Evolutionary conservation across 257 asterid species (phyloP).

Genomic region (Solanum medicagineum): DNA sequence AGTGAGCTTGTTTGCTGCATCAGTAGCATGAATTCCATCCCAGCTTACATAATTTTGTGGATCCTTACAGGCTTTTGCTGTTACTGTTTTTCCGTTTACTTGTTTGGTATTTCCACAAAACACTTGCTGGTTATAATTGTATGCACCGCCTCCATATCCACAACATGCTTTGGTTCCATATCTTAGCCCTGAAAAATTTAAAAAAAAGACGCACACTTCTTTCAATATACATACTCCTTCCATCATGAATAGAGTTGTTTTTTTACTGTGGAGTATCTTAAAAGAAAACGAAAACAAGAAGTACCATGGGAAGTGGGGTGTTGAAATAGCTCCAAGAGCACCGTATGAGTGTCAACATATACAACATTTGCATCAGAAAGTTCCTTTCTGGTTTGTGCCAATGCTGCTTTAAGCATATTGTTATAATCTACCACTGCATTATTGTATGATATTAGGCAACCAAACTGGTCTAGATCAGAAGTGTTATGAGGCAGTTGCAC

Average conservation of each 20-base stretch:
- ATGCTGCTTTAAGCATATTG: slow-evolving; percentile 34
- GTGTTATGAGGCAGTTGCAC: slow-evolving; percentile 38
- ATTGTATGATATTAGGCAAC: slow-evolving; percentile 45
- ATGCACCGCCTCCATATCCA: slow-evolving; percentile 63
- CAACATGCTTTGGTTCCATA: slow-evolving; percentile 74
- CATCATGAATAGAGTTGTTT: background rate
- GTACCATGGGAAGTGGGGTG: slow-evolving; percentile 64
- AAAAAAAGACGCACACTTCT: background rate
- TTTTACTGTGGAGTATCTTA: background rate
- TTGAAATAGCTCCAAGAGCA: slow-evolving; percentile 54
- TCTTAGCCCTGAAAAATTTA: slow-evolving; percentile 28
- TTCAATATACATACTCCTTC: too few species aligned
- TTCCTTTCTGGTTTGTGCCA: slow-evolving; percentile 28
- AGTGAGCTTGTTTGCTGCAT: slow-evolving; percentile 64
- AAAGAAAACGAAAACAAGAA: background rate
- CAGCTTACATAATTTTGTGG: slow-evolving; percentile 63
- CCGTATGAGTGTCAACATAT: slow-evolving; percentile 46
- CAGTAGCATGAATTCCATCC: slow-evolving; percentile 78
- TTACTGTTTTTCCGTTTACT: slow-evolving; percentile 26
- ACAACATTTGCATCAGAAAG: slow-evolving; percentile 43
- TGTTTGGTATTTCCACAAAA: slow-evolving; percentile 36
- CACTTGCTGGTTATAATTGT: slow-evolving; percentile 39
- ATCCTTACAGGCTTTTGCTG: slow-evolving; percentile 45
- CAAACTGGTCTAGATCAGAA: slow-evolving; percentile 42
- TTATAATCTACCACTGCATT: slow-evolving; percentile 52